phyloP scores from a whole-genome alignment of 495 filamentous ascomycete species.

The Emericellopsis terricola region DNA sequence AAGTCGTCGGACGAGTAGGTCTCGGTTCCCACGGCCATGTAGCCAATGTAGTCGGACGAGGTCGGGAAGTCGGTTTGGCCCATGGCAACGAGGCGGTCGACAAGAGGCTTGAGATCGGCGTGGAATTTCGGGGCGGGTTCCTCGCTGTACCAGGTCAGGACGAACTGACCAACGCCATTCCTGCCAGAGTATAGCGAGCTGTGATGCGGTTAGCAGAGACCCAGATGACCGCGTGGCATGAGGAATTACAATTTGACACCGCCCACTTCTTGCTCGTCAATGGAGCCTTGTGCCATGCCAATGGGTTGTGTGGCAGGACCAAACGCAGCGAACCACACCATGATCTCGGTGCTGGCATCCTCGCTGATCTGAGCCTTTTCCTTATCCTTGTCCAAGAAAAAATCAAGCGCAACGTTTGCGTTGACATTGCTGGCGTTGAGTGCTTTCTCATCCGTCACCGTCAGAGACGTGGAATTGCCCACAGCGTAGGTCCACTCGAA shows the following conservation, averaged over 20 bases:
- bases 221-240: background rate
- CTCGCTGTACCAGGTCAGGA: conserved; percentile 17
- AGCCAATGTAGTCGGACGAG: conserved; percentile 14
- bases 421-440: conserved; percentile 11
- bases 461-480: conserved; percentile 12
- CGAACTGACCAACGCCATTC: conserved; percentile 10
- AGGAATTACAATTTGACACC: conserved; percentile 17
- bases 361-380: conserved; percentile 10
- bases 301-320: conserved; percentile 11
- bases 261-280: conserved; percentile 8
- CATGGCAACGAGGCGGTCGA: conserved; percentile 12
- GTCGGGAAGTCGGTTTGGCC: conserved; percentile 8
- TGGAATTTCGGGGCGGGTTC: conserved; percentile 10
- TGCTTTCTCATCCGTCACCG: conserved; percentile 3
- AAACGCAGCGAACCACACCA: conserved; percentile 22
- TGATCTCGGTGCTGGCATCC: conserved; percentile 22
- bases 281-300: conserved; percentile 6
- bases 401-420: conserved; percentile 26
- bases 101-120: conserved; percentile 19
- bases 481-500: conserved; percentile 20
- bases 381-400: conserved; percentile 22
- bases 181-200: conserved; percentile 16
- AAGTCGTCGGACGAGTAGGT: conserved; percentile 10
- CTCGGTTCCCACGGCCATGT: conserved; percentile 21
- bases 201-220: background rate